Base-by-base conservation (phyloP, 2,329 filamentous ascomycete species). In the Nigrograna mackinnonii region DNA sequence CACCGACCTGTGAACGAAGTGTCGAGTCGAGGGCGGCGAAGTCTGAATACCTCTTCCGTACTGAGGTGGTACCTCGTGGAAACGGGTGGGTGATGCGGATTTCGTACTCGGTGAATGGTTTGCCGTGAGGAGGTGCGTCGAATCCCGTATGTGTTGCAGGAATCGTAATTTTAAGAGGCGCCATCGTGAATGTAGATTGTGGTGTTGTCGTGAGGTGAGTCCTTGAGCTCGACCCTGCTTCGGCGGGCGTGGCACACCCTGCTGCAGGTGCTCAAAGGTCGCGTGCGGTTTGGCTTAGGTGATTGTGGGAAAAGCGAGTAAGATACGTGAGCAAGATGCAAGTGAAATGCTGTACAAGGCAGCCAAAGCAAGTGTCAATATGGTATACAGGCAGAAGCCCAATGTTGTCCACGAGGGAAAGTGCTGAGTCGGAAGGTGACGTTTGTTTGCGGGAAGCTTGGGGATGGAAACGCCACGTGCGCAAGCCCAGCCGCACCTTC, bases 11-110 rank as follows among this genome's bases (percentile, higher is more conserved):
- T 30, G 78, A 71, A 16, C 76, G 75, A 6, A 95, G 78, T 4
- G 79, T 70, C 21, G 74, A 67, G 70, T 94, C 82, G 13, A 95
- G 82, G 35, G 76, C 66, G 41, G 75, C 73, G 62, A 94, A 94
- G 64, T 94, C 89, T 39, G 85, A 89, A 75, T 92, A 95, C 57
- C 89, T 86, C 69, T 91, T 92, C 59, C 85, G 83, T 4, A 91
- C 77, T 51, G 87, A 85, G 57, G 86, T 87, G 4, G 86, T 87
- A 35, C 86, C 83, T 12, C 92, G 79, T 0, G 89, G 88, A 1
- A 91, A 83, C 37, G 87, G 87, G 1, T 90, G 82, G 39, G 86
- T 84, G 45, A 94, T 77, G 17, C 83, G 84, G 67, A 91, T 85
- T 66, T 89, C 88, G 75, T 91, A 92, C 51, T 86, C 79, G 0